Evolutionary conservation across 2,329 filamentous ascomycete genomes (phyloP).

Genomic region (Sclerotinia minor): DNA sequence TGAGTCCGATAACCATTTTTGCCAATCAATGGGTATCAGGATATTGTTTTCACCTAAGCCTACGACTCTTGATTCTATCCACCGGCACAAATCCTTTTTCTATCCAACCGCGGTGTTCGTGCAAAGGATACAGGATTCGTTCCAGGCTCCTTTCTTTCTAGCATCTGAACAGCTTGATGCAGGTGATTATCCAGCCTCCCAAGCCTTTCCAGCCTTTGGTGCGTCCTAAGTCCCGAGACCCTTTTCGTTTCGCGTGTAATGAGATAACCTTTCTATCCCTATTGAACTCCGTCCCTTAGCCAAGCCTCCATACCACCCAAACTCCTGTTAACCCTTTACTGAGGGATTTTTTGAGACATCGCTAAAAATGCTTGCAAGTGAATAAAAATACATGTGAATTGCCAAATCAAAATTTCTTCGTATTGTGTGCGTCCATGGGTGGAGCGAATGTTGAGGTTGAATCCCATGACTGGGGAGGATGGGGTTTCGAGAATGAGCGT

Average conservation of each 20-base stretch:
- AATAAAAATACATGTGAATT: neutral
- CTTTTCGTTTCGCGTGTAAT: neutral
- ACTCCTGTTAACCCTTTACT: neutral
- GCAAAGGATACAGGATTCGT: neutral
- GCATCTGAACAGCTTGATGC: neutral
- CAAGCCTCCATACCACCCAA: conserved; percentile 5
- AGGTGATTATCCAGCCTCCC: neutral
- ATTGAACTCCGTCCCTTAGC: neutral
- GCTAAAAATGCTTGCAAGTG: conserved; percentile 6
- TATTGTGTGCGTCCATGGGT: conserved; percentile 37
- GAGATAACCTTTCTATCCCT: neutral
- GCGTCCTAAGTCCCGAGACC: neutral
- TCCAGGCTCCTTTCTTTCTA: neutral
- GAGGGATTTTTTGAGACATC: neutral
- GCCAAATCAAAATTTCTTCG: conserved; percentile 38
- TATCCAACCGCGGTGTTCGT: neutral
- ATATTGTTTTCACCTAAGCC: neutral
- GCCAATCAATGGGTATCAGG: neutral
- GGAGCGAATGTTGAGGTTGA: conserved; percentile 33
- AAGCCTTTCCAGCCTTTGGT: neutral
- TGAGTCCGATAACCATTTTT: neutral
- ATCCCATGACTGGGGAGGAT: conserved; percentile 43
- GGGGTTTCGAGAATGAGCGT: conserved; percentile 51
- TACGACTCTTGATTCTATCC: neutral
- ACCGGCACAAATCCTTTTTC: neutral